These are phyloP conservation scores for Ophiostoma sp. DNA, from an alignment of 2,329 filamentous ascomycete genomes.

Conservation along the genomic window DNA sequence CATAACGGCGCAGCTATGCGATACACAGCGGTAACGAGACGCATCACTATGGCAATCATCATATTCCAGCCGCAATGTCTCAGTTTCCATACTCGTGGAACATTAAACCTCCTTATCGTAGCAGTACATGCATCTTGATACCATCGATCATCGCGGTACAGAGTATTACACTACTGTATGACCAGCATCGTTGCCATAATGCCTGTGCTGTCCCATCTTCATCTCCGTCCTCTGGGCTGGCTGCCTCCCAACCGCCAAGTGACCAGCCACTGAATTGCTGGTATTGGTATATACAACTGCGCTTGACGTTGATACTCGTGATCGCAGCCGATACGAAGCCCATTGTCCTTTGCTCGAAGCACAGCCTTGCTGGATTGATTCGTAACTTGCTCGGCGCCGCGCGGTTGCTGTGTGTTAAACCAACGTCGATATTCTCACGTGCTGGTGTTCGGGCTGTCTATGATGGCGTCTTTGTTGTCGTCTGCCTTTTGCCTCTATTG, in stretches of 20 bases:
- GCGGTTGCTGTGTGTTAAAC: background rate
- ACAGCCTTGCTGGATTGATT: background rate
- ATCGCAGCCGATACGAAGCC: background rate
- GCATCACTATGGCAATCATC: background rate
- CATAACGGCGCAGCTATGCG: background rate
- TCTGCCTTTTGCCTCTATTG: background rate
- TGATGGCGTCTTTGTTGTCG: background rate
- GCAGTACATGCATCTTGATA: background rate
- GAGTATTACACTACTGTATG: background rate
- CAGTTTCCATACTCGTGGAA: background rate
- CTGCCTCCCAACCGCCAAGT: constrained; percentile 8
- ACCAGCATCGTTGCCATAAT: background rate
- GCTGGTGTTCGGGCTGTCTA: background rate
- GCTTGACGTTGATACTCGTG: no score
- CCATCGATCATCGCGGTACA: background rate
- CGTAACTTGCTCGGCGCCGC: background rate
- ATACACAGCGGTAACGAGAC: background rate
- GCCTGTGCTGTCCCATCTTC: constrained; percentile 5
- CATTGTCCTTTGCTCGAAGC: background rate
- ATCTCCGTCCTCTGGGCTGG: background rate
- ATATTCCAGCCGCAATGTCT: constrained; percentile 2
- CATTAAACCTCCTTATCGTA: background rate
- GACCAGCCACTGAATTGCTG: background rate
- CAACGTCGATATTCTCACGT: background rate
- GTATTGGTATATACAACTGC: background rate